Evolutionary conservation across 2,329 filamentous ascomycete genomes (phyloP).

Genomic region (Diaporthe batatas): DNA sequence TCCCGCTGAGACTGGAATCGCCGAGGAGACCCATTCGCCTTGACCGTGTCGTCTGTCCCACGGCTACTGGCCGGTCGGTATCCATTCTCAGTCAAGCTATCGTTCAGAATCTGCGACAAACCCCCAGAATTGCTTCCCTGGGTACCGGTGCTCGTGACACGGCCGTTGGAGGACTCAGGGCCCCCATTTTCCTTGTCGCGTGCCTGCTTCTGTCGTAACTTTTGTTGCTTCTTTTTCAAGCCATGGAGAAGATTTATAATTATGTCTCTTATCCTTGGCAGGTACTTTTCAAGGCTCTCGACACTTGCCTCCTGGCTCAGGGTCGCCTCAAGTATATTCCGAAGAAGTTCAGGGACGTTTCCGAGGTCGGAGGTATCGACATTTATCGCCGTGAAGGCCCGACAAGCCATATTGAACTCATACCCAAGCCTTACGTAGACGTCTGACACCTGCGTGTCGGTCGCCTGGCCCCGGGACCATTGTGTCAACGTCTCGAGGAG

Average conservation of each 20-base stretch:
- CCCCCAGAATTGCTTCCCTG: conserved; percentile 67
- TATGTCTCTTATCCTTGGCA: conserved; percentile 95
- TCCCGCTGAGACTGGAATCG: conserved; percentile 64
- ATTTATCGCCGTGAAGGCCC: conserved; percentile 95
- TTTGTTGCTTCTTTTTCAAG: conserved; percentile 96
- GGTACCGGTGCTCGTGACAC: conserved; percentile 71
- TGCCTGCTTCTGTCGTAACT: conserved; percentile 75
- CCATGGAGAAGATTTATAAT: conserved; percentile 98
- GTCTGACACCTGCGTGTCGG: conserved; percentile 95
- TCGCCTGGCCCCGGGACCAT: conserved; percentile 94
- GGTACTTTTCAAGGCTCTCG: conserved; percentile 91
- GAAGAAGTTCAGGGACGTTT: conserved; percentile 91
- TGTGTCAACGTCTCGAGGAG: conserved; percentile 96
- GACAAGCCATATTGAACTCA: conserved; percentile 99
- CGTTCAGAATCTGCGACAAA: conserved; percentile 70
- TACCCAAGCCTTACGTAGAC: conserved; percentile 98
- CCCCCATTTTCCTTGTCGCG: conserved; percentile 65
- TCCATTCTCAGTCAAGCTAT: conserved; percentile 66
- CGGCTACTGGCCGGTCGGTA: conserved; percentile 57
- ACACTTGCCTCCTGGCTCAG: conserved; percentile 96
- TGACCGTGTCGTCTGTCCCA: conserved; percentile 50
- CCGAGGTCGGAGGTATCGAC: conserved; percentile 95
- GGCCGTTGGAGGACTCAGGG: conserved; percentile 49
- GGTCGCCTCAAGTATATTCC: conserved; percentile 93
- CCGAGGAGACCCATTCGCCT: conserved; percentile 60